A percentile compares a stretch with the other conserved stretches of the same genome.
phyloP scores from a whole-genome alignment of 768 basidiomycete genomes.

The Xerocomus brunneocitrinus region DNA sequence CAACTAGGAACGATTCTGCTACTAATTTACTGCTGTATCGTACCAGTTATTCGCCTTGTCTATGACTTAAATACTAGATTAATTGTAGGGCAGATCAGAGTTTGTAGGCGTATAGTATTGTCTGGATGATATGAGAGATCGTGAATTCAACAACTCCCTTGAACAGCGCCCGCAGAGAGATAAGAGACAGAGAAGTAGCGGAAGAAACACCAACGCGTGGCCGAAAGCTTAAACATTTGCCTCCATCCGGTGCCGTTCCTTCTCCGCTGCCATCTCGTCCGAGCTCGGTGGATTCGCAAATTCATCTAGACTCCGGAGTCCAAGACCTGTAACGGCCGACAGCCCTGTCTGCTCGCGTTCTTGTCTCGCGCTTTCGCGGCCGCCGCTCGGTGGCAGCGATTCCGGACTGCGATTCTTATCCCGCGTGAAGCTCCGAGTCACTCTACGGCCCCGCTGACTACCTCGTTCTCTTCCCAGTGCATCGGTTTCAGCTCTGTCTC shows the following conservation, averaged over 20 bases:
- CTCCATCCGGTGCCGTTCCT: constrained; percentile 3
- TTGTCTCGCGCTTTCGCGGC: constrained; percentile 8
- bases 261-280: constrained; percentile 14
- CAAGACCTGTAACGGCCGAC: constrained; percentile 27
- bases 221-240: neutral
- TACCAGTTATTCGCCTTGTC: too few relatives aligned
- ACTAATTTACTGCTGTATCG: too few relatives aligned
- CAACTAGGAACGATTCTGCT: too few relatives aligned
- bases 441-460: constrained; percentile 3
- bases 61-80: neutral
- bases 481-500: neutral
- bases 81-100: neutral
- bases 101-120: neutral
- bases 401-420: constrained; percentile 1
- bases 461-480: constrained; percentile 1
- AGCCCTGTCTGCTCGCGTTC: constrained; percentile 11
- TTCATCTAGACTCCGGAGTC: constrained; percentile 24
- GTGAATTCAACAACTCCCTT: too few relatives aligned
- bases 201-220: neutral
- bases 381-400: constrained; percentile 2
- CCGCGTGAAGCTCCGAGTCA: neutral
- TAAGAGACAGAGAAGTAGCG: neutral
- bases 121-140: neutral
- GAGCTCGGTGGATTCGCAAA: constrained; percentile 3
- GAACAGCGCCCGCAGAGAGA: neutral